Evolutionary conservation across 306 rosid genomes (phyloP), one percentile per base, ranked within the genome.

Genomic region (Quercus agrifolia): DNA sequence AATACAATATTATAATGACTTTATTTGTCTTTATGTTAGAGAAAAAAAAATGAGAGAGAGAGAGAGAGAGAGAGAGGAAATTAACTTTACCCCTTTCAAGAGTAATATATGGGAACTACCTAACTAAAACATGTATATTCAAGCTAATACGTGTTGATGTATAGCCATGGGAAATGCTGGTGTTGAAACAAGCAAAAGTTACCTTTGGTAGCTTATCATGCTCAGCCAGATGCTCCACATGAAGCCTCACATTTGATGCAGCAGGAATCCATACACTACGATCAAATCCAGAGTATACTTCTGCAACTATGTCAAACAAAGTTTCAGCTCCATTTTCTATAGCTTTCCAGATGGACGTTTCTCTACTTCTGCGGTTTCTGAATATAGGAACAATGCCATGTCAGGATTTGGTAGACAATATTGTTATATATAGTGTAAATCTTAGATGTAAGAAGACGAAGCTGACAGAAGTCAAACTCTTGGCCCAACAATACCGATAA

Each of bases 351-450:
- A 92, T 87, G 77, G 79, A 38, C 74, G 87, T 82, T 85, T 92
- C 97, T 80, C 98, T 91, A 54, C 74, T 80, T 84, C 90, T 84
- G 51, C 97, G 97, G 28, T 94, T 94, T 91, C 98, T 94, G 92
- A 75, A 88, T 77, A 79, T 23, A 23, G 23, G 23, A 23, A 23
- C 23, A 23, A 23, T 56, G 78, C 74, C 49, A 52, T n/a, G 3
- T 59, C 52, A 59, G 31, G 55, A 41, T 15, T 56, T 59, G 17
- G 19, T 11, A 46, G 51, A 49, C 30, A 44, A 12, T 5, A 1
- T 13, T 31, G 15, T 19, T 19, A 55, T 23, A 18, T 19, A 5
- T 46, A 4, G 31, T 1, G 33, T 63, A 7, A 10, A 11, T n/a
- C 63, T 38, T 7, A 7, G 23, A 44, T 67, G 51, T 25, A 38